Conservation (phyloP, 1,284 basidiomycete species). For the Rhizoctonia solani region DNA sequence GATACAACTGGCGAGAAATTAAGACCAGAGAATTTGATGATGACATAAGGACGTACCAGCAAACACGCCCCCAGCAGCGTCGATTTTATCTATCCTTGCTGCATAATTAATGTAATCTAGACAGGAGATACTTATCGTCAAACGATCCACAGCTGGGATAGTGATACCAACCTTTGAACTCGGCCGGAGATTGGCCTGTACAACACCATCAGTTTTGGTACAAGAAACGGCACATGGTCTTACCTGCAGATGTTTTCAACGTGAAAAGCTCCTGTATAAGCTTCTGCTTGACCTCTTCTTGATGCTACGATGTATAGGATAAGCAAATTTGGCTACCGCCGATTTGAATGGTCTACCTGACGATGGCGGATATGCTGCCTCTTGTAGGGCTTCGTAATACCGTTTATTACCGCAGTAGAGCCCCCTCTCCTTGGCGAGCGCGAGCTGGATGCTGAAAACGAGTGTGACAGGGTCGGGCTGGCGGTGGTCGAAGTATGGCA, state of each 20-base stretch:
- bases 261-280: conserved; percentile 5
- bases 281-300: neutral
- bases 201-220: neutral
- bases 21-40: neutral
- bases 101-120: conserved; percentile 17
- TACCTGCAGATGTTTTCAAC: neutral
- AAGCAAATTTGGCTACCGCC: neutral
- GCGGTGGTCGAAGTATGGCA: neutral
- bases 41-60: neutral
- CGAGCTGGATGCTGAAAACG: neutral
- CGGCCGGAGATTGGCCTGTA: conserved; percentile 9
- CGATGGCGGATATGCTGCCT: conserved; percentile 13
- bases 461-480: conserved; percentile 1
- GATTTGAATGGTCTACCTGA: neutral
- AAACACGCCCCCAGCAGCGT: conserved; percentile 7
- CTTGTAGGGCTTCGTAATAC: conserved; percentile 10
- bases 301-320: neutral
- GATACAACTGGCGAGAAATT: neutral
- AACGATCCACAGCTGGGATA: neutral
- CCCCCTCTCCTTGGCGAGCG: conserved; percentile 7
- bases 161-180: conserved; percentile 8
- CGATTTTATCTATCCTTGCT: conserved; percentile 5
- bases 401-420: neutral
- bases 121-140: conserved; percentile 1
- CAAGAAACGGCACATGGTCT: neutral